phyloP scores from a whole-genome alignment of 805 yeast species.

The Saturnispora hagleri region DNA sequence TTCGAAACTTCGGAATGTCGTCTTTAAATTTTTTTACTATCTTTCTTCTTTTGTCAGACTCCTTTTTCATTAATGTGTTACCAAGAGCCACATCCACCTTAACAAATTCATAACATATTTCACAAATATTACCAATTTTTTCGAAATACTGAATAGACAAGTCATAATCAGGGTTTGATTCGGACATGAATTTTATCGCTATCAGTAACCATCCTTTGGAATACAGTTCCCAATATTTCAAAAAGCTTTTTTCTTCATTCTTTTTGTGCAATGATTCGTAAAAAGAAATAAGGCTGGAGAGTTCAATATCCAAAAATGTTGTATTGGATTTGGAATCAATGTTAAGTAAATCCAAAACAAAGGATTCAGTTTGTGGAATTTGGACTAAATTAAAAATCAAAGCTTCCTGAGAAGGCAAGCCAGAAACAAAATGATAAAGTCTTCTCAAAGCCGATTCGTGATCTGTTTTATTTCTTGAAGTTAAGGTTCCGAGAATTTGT shows the following conservation, averaged over 20 bases:
- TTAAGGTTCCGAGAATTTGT: constrained; percentile 1
- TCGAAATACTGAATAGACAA: neutral
- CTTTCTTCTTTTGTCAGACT: neutral
- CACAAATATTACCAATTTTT: neutral
- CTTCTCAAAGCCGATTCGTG: neutral
- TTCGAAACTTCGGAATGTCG: neutral
- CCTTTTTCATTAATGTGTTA: neutral
- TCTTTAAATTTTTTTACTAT: neutral
- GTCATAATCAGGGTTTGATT: neutral
- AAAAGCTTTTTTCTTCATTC: neutral
- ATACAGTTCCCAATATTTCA: constrained; percentile 1
- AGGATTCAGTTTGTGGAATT: neutral
- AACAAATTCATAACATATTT: constrained; percentile 1
- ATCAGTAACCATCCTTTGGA: neutral
- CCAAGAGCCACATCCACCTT: neutral
- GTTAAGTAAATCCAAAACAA: neutral
- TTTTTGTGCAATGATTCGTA: neutral
- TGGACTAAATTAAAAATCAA: neutral
- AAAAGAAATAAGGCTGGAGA: neutral
- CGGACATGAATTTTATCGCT: neutral
- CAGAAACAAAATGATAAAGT: neutral
- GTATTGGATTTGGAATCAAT: neutral
- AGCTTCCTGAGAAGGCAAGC: neutral
- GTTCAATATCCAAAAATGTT: neutral
- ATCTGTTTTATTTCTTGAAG: constrained; percentile 1